Base-by-base conservation (phyloP, 495 filamentous ascomycete species). In the Xylaria nigripes region DNA sequence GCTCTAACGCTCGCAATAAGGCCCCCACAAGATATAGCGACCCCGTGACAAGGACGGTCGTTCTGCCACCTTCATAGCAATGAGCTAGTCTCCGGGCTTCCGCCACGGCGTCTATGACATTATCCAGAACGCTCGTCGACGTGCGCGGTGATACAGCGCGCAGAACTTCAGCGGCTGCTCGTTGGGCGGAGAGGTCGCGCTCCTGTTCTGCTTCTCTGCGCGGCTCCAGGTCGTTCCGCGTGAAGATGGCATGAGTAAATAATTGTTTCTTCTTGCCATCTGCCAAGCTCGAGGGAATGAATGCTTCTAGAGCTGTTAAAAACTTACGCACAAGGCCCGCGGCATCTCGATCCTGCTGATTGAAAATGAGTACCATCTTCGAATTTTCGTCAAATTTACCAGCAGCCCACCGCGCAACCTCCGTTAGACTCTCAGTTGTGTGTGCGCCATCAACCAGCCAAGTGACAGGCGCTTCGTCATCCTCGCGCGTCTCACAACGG, bases 361-460 rank as follows among this genome's bases (percentile, higher is more conserved):
- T 97, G 75, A 98, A 98, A 44, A 98, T 77, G 45, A 98, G 70
- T 23, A 95, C 57, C 4, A 59, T 45, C 15, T 59, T 44, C 7
- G 38, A 45, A 1, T 32, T 60, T 12, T 9, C 44, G 50, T 62
- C 21, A 55, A 48, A 66, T 55, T 67, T 76, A 56, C 50, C 64
- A 56, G 70, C 55, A 63, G 93, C 94, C 90, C 91, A 95, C 48
- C 74, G 74, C 2, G 79, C 87, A 1, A 84, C 82, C 22, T 83
- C 72, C 22, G 77, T 72, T 48, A 95, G 80, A 60, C 87, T 93
- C 55, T 94, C 89, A 5, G 83, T 75, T 0, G 91, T 97, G 57
- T 97, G 92, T 3, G 89, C 92, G 3, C 91, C 89, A 64, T 97
- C 92, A 44, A 96, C 82, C 59, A 84, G 83, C 92, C 93, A 96